Conservation (phyloP, 2,329 filamentous ascomycete genomes). For the Coleophoma crateriformis region DNA sequence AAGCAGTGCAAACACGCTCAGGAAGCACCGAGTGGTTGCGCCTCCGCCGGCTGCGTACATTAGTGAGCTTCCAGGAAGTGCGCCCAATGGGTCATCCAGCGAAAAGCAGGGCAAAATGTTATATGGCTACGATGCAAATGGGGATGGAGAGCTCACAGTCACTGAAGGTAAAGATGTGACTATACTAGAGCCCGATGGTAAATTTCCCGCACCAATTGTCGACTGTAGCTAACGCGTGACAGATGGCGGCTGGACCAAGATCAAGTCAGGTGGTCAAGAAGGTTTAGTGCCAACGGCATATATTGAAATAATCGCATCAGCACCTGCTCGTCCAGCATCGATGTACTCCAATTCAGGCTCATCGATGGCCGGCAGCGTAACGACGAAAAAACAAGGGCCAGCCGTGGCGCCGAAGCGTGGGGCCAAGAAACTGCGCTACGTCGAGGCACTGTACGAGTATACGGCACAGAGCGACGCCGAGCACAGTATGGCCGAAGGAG, state of each 20-base stretch:
- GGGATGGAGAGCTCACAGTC: conserved; percentile 76
- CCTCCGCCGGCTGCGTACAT: conserved; percentile 82
- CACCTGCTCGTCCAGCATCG: conserved; percentile 56
- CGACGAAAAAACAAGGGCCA: conserved; percentile 27
- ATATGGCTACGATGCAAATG: conserved; percentile 76
- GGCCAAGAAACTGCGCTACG: conserved; percentile 90
- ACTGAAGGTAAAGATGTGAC: conserved; percentile 72
- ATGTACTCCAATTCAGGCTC: conserved; percentile 74
- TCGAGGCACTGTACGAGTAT: conserved; percentile 91
- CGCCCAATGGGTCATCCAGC: conserved; percentile 34
- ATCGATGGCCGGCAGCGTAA: conserved; percentile 52
- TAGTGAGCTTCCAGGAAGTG: conserved; percentile 54
- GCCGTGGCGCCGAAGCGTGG: conserved; percentile 86
- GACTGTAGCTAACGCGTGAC: conserved; percentile 3
- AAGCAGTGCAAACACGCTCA: conserved; percentile 12
- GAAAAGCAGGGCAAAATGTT: conserved; percentile 82
- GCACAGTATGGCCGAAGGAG: conserved; percentile 85
- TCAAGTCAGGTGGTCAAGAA: conserved; percentile 68
- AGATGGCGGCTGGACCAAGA: conserved; percentile 94
- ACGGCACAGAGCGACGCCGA: conserved; percentile 79
- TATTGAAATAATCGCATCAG: conserved; percentile 57
- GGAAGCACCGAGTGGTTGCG: conserved; percentile 73
- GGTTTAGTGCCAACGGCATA: conserved; percentile 87
- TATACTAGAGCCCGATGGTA: conserved; percentile 84
- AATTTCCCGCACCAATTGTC: conserved; percentile 28